phyloP scores from a whole-genome alignment of 768 basidiomycete species.

The Xerocomus spinulosus region DNA sequence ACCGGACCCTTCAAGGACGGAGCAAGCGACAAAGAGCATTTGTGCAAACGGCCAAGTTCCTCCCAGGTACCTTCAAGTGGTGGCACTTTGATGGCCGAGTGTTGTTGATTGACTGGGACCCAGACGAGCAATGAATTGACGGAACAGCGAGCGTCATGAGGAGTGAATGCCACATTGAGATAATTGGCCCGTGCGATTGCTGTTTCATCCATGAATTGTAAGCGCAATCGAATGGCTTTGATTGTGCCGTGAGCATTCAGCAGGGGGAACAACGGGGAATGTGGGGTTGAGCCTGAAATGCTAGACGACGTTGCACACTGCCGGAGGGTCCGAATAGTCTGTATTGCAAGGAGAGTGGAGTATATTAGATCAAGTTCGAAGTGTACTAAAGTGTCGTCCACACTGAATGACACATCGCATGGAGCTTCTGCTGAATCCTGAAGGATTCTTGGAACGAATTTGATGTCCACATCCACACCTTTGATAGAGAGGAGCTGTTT shows the following conservation, averaged over 20 bases:
- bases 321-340: conserved; percentile 43
- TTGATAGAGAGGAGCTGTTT: conserved; percentile 44
- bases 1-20: conserved; percentile 37
- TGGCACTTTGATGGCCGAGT: conserved; percentile 29
- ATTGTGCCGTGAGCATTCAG: conserved; percentile 33
- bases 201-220: conserved; percentile 46
- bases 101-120: conserved; percentile 45
- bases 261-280: conserved; percentile 10
- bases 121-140: conserved; percentile 48
- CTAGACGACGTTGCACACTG: conserved; percentile 17
- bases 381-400: conserved; percentile 49
- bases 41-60: conserved; percentile 59
- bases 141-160: conserved; percentile 28
- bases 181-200: conserved; percentile 36
- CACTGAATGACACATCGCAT: conserved; percentile 43
- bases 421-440: conserved; percentile 11
- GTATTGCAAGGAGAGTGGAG: conserved; percentile 57
- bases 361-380: conserved; percentile 69
- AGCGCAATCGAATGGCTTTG: conserved; percentile 44
- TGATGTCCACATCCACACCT: conserved; percentile 28
- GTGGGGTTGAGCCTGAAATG: conserved; percentile 15
- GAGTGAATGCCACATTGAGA: conserved; percentile 17
- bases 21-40: conserved; percentile 41
- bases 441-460: conserved; percentile 11
- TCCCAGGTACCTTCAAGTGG: conserved; percentile 55